Base-by-base conservation (phyloP, 2,329 filamentous ascomycete genomes). In the Chaetomium sp. region DNA sequence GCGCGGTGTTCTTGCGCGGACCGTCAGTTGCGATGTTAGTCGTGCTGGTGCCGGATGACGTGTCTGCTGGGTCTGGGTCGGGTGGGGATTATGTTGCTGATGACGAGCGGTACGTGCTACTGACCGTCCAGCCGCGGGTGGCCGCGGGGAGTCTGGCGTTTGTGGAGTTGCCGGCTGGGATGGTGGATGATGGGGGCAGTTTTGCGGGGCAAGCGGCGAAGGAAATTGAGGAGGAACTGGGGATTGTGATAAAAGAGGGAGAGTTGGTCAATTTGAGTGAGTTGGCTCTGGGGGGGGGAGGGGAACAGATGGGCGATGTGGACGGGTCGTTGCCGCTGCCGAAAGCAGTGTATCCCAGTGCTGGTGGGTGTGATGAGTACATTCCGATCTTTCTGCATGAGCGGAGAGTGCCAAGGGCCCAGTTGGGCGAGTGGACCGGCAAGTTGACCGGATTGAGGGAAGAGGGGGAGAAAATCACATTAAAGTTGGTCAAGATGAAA, bases 221-320 rank as follows among this genome's bases (percentile, higher is more conserved):
- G 62, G 82, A 86, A 70, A 81, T 86, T 8, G 59, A 79, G 57
- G 82, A 85, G 69, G 82, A 85, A 67, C 70, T 84, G 1, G 80
- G 79, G 11, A 64, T 85, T 9, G 72, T 71, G 49, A 81, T 85
- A 40, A 67, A 69, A 7, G 72, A 74, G 49, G 66, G 70, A 4
- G 70, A 79, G 57, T 65, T 85, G 43, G 70, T 66, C 1, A 78
- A 76, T 57, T 64, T 85, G 51, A 82, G 75, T 56, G 76, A 82
- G 12, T 62, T 84, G 49, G 78, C 49, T 11, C 51, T 14, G 37
- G 34, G 9, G 14, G 52, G 54, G 7, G 62, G 52, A 0, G 63
- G 61, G 5, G 63, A 59, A 35, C 54, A 55, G 1, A 59, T 62
- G 7, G 64, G 10, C 64, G 60, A 6, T 11, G 6, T 1, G 40